Evolutionary conservation across 306 rosid genomes (phyloP).

Genomic region (Acacia crassicarpa): DNA sequence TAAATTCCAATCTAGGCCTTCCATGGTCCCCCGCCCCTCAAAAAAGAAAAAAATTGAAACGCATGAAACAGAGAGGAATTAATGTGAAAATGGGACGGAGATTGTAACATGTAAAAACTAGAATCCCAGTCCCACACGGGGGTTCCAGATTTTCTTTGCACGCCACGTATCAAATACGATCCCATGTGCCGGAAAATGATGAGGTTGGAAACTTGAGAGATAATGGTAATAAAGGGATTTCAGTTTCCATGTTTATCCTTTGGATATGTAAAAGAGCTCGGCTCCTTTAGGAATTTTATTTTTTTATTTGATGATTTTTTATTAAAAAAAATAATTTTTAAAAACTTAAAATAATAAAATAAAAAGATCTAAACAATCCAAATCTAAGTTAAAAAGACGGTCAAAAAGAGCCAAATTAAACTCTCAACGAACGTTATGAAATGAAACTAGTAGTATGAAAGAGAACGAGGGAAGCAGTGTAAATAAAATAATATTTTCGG

Average conservation of each 20-base stretch:
- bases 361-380: no score
- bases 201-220: neutral
- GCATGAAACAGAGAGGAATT: neutral
- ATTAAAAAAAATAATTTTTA: no score
- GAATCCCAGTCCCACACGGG: neutral
- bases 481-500: neutral
- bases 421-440: no score
- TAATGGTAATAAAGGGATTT: no score
- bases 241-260: no score
- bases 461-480: neutral
- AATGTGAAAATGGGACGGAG: neutral
- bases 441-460: no score
- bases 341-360: no score
- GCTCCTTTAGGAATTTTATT: no score
- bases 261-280: no score
- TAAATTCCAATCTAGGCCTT: neutral
- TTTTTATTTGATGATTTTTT: no score
- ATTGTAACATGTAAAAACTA: neutral
- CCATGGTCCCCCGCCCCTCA: neutral
- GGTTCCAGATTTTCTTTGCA: neutral
- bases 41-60: neutral
- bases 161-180: neutral
- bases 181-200: neutral
- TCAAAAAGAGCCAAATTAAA: no score
- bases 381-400: no score